Percentiles rank a stretch among this genome's conserved stretches.
phyloP scores from a whole-genome alignment of 1,284 basidiomycete species.

The Cutaneotrichosporon spelunceum region DNA sequence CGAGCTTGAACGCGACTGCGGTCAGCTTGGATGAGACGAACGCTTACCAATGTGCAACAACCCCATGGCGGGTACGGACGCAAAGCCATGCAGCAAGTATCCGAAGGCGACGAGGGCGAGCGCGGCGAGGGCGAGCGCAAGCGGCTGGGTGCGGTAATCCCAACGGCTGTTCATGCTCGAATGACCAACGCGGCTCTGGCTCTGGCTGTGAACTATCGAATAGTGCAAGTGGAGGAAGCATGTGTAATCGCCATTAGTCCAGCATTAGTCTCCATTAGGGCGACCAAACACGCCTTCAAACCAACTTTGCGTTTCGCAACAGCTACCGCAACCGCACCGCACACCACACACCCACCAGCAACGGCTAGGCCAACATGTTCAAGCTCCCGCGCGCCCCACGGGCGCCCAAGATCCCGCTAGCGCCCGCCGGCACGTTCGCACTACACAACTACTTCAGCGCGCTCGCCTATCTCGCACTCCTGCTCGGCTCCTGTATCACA shows the following conservation, averaged over 20 bases:
- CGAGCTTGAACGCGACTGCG: conserved; percentile 43
- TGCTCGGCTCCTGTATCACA: conserved; percentile 64
- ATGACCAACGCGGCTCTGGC: no score
- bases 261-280: no score
- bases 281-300: neutral
- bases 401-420: neutral
- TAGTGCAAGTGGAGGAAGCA: neutral
- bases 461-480: conserved; percentile 66
- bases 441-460: conserved; percentile 64
- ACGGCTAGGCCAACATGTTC: neutral
- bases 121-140: neutral
- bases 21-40: conserved; percentile 23
- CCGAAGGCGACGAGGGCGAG: conserved; percentile 6
- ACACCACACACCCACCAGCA: no score
- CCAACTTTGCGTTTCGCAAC: neutral
- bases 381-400: neutral
- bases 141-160: neutral
- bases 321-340: neutral
- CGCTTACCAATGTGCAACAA: conserved; percentile 24
- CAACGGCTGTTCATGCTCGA: neutral
- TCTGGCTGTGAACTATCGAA: no score
- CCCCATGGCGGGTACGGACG: conserved; percentile 8
- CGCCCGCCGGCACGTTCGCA: conserved; percentile 26
- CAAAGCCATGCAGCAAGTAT: conserved; percentile 1
- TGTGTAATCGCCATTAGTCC: no score